These are phyloP conservation scores for Phytophthora palmivora DNA, from an alignment of 352 stramenopile genomes.

Conservation along the genomic window DNA sequence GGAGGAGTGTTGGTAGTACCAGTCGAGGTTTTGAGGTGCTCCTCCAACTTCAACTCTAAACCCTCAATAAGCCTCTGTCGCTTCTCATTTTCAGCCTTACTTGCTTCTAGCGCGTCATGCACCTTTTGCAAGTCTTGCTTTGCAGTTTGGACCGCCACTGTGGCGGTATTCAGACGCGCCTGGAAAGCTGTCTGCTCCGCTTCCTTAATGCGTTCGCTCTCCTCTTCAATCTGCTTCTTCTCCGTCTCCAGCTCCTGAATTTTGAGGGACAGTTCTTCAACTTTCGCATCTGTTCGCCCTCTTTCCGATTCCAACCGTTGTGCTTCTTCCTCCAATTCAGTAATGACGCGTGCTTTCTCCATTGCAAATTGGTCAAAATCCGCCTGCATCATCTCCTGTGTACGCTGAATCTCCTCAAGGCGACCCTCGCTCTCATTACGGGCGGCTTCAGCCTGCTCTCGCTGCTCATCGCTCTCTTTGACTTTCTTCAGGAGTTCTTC, in stretches of 20 bases:
- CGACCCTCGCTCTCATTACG: slow-evolving; percentile 17
- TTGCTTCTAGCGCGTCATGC: slow-evolving; percentile 26
- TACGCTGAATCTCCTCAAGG: slow-evolving; percentile 39
- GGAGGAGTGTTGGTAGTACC: neutral
- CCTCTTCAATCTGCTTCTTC: slow-evolving; percentile 26
- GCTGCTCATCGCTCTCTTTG: slow-evolving; percentile 26
- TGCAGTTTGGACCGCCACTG: slow-evolving; percentile 14
- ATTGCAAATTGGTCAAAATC: slow-evolving; percentile 46
- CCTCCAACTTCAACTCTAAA: slow-evolving; percentile 35
- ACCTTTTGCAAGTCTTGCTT: slow-evolving; percentile 33
- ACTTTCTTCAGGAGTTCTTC: slow-evolving; percentile 46
- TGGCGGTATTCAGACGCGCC: slow-evolving; percentile 26
- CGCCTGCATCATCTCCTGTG: slow-evolving; percentile 42
- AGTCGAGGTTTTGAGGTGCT: slow-evolving; percentile 6
- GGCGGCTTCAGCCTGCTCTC: slow-evolving; percentile 21
- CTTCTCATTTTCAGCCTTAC: slow-evolving; percentile 35
- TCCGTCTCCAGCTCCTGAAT: slow-evolving; percentile 33
- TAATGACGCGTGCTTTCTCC: slow-evolving; percentile 34
- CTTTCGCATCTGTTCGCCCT: slow-evolving; percentile 18
- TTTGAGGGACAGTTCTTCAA: slow-evolving; percentile 27
- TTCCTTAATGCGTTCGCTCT: slow-evolving; percentile 28
- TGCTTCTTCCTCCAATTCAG: slow-evolving; percentile 31
- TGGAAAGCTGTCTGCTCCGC: slow-evolving; percentile 32
- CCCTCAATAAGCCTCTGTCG: slow-evolving; percentile 32
- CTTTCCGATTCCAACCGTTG: slow-evolving; percentile 14